Base-by-base conservation (phyloP, 768 basidiomycete genomes). In the Termitomyces sp. region DNA sequence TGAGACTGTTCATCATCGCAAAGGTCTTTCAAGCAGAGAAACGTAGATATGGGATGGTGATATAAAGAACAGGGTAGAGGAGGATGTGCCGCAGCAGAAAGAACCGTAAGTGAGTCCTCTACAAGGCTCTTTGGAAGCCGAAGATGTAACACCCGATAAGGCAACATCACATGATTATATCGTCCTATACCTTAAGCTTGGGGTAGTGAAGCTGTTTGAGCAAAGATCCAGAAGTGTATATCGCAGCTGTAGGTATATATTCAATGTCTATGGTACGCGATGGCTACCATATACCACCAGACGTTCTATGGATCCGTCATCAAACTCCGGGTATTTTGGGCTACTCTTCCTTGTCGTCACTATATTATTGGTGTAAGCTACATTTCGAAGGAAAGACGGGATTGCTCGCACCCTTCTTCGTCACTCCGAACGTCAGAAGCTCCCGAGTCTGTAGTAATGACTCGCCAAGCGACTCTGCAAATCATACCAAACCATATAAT, bases 341-440 rank as follows among this genome's bases (percentile, higher is more conserved):
- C 33, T 68, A 66, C 53, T 70, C 73, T 65, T 72, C 73, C 49
- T 64, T 64, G 50, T 68, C 63, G 13, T 67, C 62, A 54, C 66
- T 66, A 58, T 13, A 27, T 66, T 13, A 27, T 66, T 61, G 60
- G 50, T 57, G 60, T 52, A 63, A 63, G 23, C 45, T 31, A 31
- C 29, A 18, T 10, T 22, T 47, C 32, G 57, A 50, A 60, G 53
- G 35, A 23, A 56, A 13, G 25, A 15, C 23, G n/a, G 38, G 29
- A 45, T 41, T 25, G 39, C 35, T 57, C 67, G 59, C 25, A 87
- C 85, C 67, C 75, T 65, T 93, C 91, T 57, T 91, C 89, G 57
- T 97, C 95, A 63, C 91, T 94, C 57, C 95, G 81, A 20, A 76
- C 79, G 60, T 98, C 96, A 29, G 91, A 84, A 2, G 93, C 94